phyloP scores from a whole-genome alignment of 768 basidiomycete genomes.

The Suillus hirtellus region DNA sequence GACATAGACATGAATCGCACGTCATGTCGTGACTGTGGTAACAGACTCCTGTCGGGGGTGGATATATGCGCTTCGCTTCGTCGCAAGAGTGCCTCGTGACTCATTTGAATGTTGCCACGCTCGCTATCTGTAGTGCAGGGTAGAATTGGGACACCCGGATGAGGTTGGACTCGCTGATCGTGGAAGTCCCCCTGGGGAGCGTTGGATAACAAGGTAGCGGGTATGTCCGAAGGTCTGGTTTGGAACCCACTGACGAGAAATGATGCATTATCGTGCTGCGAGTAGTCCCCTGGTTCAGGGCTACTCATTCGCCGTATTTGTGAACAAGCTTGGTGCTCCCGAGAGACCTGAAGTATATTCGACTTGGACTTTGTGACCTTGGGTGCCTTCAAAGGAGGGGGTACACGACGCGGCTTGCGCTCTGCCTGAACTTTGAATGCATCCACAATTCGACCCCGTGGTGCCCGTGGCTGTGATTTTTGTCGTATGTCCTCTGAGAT shows the following conservation, averaged over 20 bases:
- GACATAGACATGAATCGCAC: neutral
- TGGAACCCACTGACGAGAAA: neutral
- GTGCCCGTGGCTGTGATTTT: conserved; percentile 15
- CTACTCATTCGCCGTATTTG: conserved; percentile 13
- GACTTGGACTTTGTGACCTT: conserved; percentile 1
- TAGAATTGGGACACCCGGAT: neutral
- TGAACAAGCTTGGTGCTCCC: conserved; percentile 21
- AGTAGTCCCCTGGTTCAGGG: neutral
- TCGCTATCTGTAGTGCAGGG: neutral
- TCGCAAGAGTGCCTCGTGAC: neutral
- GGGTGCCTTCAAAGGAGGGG: neutral
- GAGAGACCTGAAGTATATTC: conserved; percentile 20
- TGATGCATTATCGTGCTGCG: neutral
- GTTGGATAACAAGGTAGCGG: neutral
- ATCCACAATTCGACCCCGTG: conserved; percentile 42
- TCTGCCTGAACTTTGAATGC: conserved; percentile 46
- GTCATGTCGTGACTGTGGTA: neutral
- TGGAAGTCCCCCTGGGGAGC: neutral
- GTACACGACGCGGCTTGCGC: conserved; percentile 2
- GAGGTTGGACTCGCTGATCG: neutral
- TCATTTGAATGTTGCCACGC: neutral
- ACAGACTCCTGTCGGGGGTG: neutral
- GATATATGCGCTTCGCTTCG: conserved; percentile 3
- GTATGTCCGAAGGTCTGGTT: neutral
- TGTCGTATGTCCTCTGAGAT: conserved; percentile 4